Evolutionary conservation across 306 rosid genomes (phyloP), one percentile per base, ranked within the genome.

Genomic region (Fragaria vesca): DNA sequence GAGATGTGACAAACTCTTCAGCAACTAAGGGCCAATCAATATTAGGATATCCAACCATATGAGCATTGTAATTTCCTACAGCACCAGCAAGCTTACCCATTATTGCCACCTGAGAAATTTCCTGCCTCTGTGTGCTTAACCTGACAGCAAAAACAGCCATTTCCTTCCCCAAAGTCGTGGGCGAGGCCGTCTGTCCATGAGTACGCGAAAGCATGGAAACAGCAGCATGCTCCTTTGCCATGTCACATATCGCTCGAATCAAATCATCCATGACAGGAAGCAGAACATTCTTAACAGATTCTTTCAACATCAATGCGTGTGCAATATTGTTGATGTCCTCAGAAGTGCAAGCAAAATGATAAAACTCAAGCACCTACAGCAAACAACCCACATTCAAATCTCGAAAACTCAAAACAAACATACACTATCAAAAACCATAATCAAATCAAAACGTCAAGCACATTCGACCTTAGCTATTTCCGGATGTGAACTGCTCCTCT

Each of bases 181-280:
- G 98, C 36, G 98, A 91, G 63, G 98, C 98, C 61, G 96, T 91
- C 98, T 91, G 98, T 58, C 98, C 98, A 77, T 94, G 98, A 71
- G 98, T 94, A 57, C 96, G 90, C 28, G 97, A 91, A 79, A 94
- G 98, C 89, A 94, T 90, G 0, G 97, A 63, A 72, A 94, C n/a
- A 47, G 86, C 85, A 11, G 98, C 97, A 68, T 86, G 85, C 75
- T 85, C 94, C 60, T 88, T 86, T 38, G 96, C 93, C 77, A 87
- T 84, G 69, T 76, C 79, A 76, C 91, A 83, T 78, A 94, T 75
- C 51, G 90, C 87, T 72, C 73, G 71, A 66, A 87, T 86, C 84
- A 94, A 76, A 63, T 86, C 55, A 77, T 90, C 91, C 88, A 94
- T 86, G 71, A 83, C 70, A 66, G 97, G 98, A 81, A 88, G 86